These are phyloP conservation scores for Scheffersomyces titani DNA, from an alignment of 1,139 yeast species.

Conservation along the genomic window DNA sequence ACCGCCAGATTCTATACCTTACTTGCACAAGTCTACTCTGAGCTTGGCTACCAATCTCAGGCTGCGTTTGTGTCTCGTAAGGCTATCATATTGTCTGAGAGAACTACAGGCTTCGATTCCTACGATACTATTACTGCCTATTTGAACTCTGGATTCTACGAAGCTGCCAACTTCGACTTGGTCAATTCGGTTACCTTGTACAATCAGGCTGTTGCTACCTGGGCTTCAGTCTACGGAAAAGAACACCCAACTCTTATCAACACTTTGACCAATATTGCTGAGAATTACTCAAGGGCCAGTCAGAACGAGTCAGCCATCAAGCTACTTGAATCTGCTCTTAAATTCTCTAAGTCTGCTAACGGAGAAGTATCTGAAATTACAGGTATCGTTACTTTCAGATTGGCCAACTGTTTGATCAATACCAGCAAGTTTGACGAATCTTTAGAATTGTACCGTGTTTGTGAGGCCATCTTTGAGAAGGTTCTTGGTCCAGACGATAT, in stretches of 20 bases:
- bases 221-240: constrained; percentile 55
- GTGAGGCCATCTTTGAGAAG: constrained; percentile 56
- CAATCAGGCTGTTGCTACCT: constrained; percentile 58
- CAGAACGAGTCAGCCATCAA: constrained; percentile 32
- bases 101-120: constrained; percentile 80
- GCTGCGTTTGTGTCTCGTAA: constrained; percentile 74
- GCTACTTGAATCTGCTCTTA: constrained; percentile 45
- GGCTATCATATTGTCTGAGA: constrained; percentile 73
- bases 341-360: constrained; percentile 49
- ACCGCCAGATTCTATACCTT: constrained; percentile 71
- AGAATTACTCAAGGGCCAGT: constrained; percentile 56
- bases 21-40: constrained; percentile 68
- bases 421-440: constrained; percentile 57
- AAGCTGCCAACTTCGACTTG: constrained; percentile 59
- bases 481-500: constrained; percentile 64
- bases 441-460: constrained; percentile 48
- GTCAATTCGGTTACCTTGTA: constrained; percentile 65
- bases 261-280: constrained; percentile 65
- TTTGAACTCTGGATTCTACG: constrained; percentile 74
- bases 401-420: constrained; percentile 63
- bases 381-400: constrained; percentile 62
- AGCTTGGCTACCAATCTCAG: constrained; percentile 54
- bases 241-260: constrained; percentile 72
- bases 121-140: constrained; percentile 73
- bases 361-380: constrained; percentile 62